Evolutionary conservation across 192 early-diverging fungal species (phyloP).

Genomic region (Spizellomyces punctatus): DNA sequence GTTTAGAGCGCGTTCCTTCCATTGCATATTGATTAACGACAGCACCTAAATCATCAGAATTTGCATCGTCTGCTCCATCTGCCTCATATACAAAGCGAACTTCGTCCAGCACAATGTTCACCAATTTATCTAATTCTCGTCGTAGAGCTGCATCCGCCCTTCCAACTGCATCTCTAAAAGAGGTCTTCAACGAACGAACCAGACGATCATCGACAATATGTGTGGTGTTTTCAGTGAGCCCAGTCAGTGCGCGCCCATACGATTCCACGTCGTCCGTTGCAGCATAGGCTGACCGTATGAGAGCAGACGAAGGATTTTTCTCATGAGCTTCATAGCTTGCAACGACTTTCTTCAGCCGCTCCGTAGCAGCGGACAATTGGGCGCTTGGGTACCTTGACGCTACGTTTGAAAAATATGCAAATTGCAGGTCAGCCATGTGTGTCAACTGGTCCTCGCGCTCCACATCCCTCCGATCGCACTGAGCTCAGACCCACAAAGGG

Average conservation of each 20-base stretch:
- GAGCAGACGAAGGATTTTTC: neutral
- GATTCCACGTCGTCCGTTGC: slow-evolving; percentile 28
- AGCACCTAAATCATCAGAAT: neutral
- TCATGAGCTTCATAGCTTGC: slow-evolving; percentile 2
- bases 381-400: slow-evolving; percentile 2
- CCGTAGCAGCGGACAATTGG: neutral
- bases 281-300: slow-evolving; percentile 14
- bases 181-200: slow-evolving; percentile 11
- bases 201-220: slow-evolving; percentile 26
- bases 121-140: slow-evolving; percentile 28
- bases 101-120: slow-evolving; percentile 22
- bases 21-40: too few species aligned
- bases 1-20: too few species aligned
- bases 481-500: too few species aligned
- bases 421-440: too few species aligned
- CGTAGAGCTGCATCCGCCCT: slow-evolving; percentile 18
- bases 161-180: slow-evolving; percentile 24
- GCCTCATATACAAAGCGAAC: slow-evolving; percentile 33
- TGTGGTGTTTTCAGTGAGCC: neutral
- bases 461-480: too few species aligned
- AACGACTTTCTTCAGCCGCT: neutral
- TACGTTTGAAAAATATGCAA: too few species aligned
- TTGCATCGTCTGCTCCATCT: slow-evolving; percentile 17
- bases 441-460: too few species aligned
- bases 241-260: slow-evolving; percentile 5